phyloP scores from a whole-genome alignment of 768 basidiomycete species.

The Suillus alpinus region DNA sequence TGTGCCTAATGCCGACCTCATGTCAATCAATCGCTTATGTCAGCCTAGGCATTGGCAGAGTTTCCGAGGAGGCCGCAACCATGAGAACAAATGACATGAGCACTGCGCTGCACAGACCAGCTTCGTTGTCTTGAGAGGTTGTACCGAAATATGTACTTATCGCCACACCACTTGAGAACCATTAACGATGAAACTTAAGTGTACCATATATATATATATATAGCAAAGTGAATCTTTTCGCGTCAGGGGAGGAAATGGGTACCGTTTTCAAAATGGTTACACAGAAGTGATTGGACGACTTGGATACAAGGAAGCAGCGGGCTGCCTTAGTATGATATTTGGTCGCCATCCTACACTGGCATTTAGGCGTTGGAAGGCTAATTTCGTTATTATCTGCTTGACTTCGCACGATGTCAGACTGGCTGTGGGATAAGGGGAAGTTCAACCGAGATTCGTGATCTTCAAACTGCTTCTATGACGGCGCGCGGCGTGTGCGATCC shows the following conservation, averaged over 20 bases:
- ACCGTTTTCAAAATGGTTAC: neutral
- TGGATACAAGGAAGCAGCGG: neutral
- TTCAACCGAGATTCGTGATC: neutral
- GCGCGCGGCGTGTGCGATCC: neutral
- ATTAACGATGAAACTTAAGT: no score
- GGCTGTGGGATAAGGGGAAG: no score
- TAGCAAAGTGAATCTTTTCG: neutral
- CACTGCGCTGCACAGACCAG: neutral
- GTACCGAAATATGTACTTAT: neutral
- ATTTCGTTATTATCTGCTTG: no score
- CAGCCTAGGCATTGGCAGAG: neutral
- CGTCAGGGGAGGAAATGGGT: neutral
- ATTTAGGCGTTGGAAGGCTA: neutral
- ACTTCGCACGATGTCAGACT: no score
- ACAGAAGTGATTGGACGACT: neutral
- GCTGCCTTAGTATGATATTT: neutral
- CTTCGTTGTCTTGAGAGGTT: neutral
- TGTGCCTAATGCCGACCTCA: slow-evolving; percentile 2
- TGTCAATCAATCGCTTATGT: slow-evolving; percentile 4
- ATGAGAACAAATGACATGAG: neutral
- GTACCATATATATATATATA: neutral
- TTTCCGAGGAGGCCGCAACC: neutral
- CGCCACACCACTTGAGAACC: neutral
- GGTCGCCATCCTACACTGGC: neutral
- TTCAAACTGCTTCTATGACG: neutral